Conservation (phyloP, 2,329 filamentous ascomycete species). For the Talaromyces sp. region DNA sequence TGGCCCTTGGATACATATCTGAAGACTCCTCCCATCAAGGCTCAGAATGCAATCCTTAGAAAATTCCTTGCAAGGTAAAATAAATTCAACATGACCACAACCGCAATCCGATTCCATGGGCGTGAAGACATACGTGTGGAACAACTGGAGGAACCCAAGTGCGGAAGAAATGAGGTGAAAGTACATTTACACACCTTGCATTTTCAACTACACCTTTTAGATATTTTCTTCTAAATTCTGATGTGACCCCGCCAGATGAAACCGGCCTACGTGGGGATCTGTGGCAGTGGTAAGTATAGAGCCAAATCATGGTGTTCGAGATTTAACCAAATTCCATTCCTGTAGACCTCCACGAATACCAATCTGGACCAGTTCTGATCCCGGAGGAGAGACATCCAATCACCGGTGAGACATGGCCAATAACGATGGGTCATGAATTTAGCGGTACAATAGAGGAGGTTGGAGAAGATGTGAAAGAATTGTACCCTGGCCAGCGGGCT, state of each 20-base stretch:
- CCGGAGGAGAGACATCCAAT: no score
- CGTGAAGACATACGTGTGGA: conserved; percentile 33
- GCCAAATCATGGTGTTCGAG: background rate
- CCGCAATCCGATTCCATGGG: conserved; percentile 29
- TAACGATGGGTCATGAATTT: no score
- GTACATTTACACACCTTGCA: conserved; percentile 14
- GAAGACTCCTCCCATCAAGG: no score
- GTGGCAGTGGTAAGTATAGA: conserved; percentile 15
- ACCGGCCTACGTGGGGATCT: conserved; percentile 29
- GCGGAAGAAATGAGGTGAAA: conserved; percentile 54
- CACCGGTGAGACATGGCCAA: no score
- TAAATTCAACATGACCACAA: background rate
- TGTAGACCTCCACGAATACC: background rate
- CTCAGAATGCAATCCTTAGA: no score
- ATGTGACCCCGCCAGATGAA: conserved; percentile 7
- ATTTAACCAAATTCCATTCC: background rate
- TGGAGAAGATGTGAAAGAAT: background rate
- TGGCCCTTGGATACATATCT: no score
- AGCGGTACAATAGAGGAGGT: no score
- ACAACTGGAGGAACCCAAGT: conserved; percentile 31
- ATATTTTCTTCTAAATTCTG: conserved; percentile 2
- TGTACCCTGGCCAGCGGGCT: background rate
- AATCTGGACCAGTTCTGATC: background rate
- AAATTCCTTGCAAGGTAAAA: no score
- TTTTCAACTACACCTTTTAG: no score